Conservation (phyloP, 345 rosid genomes). For the Pugionium dolabratum region DNA sequence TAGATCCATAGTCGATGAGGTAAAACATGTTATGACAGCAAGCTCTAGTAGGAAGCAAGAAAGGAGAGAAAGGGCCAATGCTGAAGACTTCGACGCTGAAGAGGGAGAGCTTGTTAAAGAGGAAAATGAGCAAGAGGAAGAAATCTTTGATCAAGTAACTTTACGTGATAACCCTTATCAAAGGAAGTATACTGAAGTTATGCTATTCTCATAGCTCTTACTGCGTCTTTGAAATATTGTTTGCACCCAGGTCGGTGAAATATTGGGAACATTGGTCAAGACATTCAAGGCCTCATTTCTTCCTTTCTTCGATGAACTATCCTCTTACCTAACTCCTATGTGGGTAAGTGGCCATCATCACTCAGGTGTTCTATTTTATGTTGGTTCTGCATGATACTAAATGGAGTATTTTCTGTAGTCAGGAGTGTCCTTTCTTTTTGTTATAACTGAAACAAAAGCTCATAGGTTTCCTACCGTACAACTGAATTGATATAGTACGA, state of each 20-base stretch:
- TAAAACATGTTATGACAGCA: conserved; percentile 91
- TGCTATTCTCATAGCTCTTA: conserved; percentile 6
- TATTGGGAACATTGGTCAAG: conserved; percentile 95
- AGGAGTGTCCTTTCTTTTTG: conserved; percentile 22
- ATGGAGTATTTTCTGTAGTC: background rate
- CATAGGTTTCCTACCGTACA: background rate
- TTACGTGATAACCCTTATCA: conserved; percentile 22
- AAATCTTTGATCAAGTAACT: conserved; percentile 97
- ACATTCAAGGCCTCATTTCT: conserved; percentile 89
- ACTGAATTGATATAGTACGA: background rate
- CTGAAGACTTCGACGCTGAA: conserved; percentile 98
- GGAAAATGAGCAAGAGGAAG: conserved; percentile 99
- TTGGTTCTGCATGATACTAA: conserved; percentile 5
- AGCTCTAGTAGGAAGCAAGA: conserved; percentile 94
- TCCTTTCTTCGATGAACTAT: conserved; percentile 91
- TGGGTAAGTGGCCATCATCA: conserved; percentile 70
- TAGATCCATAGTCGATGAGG: conserved; percentile 85
- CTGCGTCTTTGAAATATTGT: conserved; percentile 10
- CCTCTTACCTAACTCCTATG: conserved; percentile 97
- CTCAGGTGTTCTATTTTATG: conserved; percentile 11
- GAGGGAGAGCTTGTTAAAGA: conserved; percentile 96
- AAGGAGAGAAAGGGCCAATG: conserved; percentile 88
- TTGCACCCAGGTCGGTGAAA: conserved; percentile 88
- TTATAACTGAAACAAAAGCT: background rate
- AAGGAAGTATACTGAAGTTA: background rate